Conservation (phyloP, 2,329 filamentous ascomycete species). For the Akanthomyces lecanii region DNA sequence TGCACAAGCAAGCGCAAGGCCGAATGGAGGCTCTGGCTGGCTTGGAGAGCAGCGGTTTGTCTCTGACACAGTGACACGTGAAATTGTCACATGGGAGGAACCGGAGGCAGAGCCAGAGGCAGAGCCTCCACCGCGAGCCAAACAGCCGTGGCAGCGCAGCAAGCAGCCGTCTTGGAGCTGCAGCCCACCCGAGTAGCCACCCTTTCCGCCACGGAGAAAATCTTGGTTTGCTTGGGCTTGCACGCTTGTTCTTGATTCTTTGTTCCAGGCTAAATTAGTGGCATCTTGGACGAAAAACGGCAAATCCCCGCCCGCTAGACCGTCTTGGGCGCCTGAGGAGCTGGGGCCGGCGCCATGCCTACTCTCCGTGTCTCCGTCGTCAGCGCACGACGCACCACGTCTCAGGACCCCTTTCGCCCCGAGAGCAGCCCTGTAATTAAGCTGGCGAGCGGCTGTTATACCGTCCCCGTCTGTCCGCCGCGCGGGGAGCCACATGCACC, state of each 20-base stretch:
- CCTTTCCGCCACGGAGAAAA: background rate
- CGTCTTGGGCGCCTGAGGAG: background rate
- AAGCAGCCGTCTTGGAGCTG: constrained; percentile 6
- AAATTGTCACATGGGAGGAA: constrained; percentile 18
- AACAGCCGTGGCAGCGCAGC: background rate
- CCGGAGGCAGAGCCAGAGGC: background rate
- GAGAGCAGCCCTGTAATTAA: background rate
- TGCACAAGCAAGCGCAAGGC: constrained; percentile 16
- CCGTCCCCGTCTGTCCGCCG: constrained; percentile 10
- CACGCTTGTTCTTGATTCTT: background rate
- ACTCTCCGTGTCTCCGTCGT: constrained; percentile 18
- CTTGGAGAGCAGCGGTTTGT: constrained; percentile 6
- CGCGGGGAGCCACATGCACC: constrained; percentile 7
- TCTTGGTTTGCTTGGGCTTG: background rate
- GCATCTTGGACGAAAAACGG: constrained; percentile 1
- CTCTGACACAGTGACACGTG: constrained; percentile 17
- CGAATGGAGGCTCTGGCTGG: constrained; percentile 1
- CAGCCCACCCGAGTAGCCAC: constrained; percentile 9
- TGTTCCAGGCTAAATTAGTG: background rate
- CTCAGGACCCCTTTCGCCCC: constrained; percentile 8
- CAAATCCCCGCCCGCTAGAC: constrained; percentile 13
- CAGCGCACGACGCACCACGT: background rate
- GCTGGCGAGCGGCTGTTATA: constrained; percentile 10
- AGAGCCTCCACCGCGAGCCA: background rate
- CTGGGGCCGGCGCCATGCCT: constrained; percentile 17